phyloP scores from a whole-genome alignment of 305 asterid species.

The Euphrasia arctica region DNA sequence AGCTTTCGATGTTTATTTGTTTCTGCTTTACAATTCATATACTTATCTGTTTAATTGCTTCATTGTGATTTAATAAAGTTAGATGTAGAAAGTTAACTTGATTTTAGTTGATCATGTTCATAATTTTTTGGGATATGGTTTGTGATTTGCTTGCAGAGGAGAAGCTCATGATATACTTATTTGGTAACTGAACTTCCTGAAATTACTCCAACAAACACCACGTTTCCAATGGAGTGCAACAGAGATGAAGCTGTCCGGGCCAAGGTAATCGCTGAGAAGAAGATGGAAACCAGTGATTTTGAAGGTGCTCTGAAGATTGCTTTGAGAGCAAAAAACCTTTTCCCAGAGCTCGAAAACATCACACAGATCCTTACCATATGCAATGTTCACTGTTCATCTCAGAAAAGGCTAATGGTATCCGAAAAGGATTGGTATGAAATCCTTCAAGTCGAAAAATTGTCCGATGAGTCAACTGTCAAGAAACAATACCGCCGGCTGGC shows the following conservation, averaged over 20 bases:
- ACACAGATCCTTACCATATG: constrained; percentile 68
- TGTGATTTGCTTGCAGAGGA: constrained; percentile 27
- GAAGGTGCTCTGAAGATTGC: constrained; percentile 72
- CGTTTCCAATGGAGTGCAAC: constrained; percentile 73
- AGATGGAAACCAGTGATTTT: constrained; percentile 68
- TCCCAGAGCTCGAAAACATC: constrained; percentile 71
- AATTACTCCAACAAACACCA: neutral
- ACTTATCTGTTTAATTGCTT: too few relatives aligned
- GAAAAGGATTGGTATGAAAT: constrained; percentile 84
- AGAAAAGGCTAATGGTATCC: constrained; percentile 44
- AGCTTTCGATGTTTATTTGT: neutral
- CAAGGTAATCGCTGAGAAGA: constrained; percentile 70
- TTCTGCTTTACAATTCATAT: neutral
- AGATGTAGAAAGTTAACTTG: neutral
- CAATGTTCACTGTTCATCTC: constrained; percentile 77
- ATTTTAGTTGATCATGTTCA: neutral
- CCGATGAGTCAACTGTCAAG: constrained; percentile 58
- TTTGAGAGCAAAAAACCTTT: constrained; percentile 66
- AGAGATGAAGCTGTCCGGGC: constrained; percentile 89
- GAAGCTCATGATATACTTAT: constrained; percentile 1
- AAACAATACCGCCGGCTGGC: constrained; percentile 83
- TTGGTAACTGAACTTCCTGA: constrained; percentile 12
- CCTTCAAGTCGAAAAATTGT: constrained; percentile 69
- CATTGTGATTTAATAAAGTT: neutral
- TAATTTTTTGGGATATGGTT: constrained; percentile 18